Base-by-base conservation (phyloP, 2,329 filamentous ascomycete genomes). In the Coniochaeta prunicola region DNA sequence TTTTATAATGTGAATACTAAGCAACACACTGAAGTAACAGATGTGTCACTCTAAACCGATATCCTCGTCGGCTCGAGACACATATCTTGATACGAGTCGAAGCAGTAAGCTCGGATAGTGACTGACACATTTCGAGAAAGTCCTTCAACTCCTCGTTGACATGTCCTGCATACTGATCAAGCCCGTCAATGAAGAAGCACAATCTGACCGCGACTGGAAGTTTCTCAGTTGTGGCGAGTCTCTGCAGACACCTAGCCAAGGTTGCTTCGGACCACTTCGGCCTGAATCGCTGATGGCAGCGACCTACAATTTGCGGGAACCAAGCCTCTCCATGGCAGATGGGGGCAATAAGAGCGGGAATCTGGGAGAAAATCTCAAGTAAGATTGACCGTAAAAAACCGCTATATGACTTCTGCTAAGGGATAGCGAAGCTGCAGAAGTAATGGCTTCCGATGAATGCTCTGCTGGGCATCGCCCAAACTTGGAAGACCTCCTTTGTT, bases 101-200 rank as follows among this genome's bases (percentile, higher is more conserved):
- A 4, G 26, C 17, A 38, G 38, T 58, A 33, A 58, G 57, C 33
- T 21, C 59, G 12, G 31, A 59, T 13, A 59, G 57, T 40, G 42
- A 63, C 50, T 56, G 64, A 56, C 15, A 69, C 26, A 64, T 60
- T 9, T 68, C 63, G 3, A 61, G 19, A 53, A 66, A 64, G 31
- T 67, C 64, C 0, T 40, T 40, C 10, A 5, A 9, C 5, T 12
- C 36, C 5, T 17, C 36, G n/a, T 40, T n/a, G 31, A 34, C 31
- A 34, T 34, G 31, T 34, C 67, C 68, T 8, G 64, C 58, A 48
- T 65, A 71, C 57, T 72, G 69, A 55, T 72, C 70, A 7, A 72
- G 59, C 0, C 65, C 71, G 34, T 73, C 70, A n/a, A 73, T 66
- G 36, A 73, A 73, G 33, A 73, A 64, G 53, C 69, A 73, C 12